Base-by-base conservation (phyloP, 306 rosid species). In the Fragaria nilgerrensis region DNA sequence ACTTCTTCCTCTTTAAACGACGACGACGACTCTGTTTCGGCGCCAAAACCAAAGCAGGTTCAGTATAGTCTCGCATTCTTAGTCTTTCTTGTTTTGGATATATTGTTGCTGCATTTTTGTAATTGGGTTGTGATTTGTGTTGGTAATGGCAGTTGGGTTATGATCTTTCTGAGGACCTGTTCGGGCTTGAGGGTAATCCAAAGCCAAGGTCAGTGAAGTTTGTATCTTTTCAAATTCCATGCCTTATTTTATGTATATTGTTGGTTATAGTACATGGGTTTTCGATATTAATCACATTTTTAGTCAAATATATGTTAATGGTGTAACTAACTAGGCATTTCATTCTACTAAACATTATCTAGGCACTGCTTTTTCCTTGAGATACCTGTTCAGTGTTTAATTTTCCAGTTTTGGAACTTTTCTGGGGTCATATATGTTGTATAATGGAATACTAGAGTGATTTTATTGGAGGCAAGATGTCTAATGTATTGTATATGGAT, bases 101-200 rank as follows among this genome's bases (percentile, higher is more conserved):
- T 11, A 6, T 2, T 62, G 47, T 16, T 15, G 7, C 11, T 15
- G 1, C n/a, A 23, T 59, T 52, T 37, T 15, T 41, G 69, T 66
- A 4, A 11, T 68, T 45, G 70, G 74, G 36, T 75, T 48, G 61
- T 55, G 17, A 20, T 82, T 77, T 10, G 49, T 45, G 1, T 13
- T 73, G 52, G 72, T 58, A 62, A 50, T 82, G 41, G 70, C 90
- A 93, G 98, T 55, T 88, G 82, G 93, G 91, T 53, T 90, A 81
- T 76, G 88, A 68, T 79, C 88, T 92, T 45, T 80, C 96, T 1
- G 98, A 86, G 85, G 97, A 90, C 22, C 79, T 87, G 7, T 94
- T 85, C 41, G 96, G 89, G 23, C 82, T 91, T 63, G 97, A 85
- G 69, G 88, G 70, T 66, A 89, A 89, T 80, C 74, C 80, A 49